These are phyloP conservation scores for Pezizomycotina sp. DNA, from an alignment of 2,329 filamentous ascomycete species.

Conservation along the genomic window DNA sequence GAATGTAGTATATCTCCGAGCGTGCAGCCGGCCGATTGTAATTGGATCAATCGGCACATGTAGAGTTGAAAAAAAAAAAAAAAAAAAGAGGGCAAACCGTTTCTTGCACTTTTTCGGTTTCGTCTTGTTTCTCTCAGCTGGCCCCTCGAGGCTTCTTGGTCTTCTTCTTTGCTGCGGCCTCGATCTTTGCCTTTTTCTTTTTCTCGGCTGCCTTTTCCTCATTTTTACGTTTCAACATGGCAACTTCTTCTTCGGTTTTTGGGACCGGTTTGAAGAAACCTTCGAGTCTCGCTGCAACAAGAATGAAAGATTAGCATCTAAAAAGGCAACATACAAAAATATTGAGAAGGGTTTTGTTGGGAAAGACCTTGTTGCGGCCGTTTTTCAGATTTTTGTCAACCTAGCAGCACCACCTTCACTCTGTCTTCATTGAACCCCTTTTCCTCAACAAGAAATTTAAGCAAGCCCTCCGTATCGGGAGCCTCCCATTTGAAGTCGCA, in stretches of 20 bases:
- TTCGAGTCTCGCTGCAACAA: slow-evolving; percentile 53
- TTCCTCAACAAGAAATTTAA: slow-evolving; percentile 78
- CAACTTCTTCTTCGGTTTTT: slow-evolving; percentile 74
- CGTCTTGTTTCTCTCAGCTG: slow-evolving; percentile 26
- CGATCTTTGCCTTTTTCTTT: slow-evolving; percentile 88
- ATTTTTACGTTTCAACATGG: slow-evolving; percentile 74
- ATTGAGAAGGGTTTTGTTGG: neutral
- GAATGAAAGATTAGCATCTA: slow-evolving; percentile 6
- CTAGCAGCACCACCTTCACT: slow-evolving; percentile 59
- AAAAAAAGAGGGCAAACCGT: too few relatives aligned
- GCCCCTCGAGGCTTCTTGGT: slow-evolving; percentile 71
- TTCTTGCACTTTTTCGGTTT: too few relatives aligned
- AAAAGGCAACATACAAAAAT: neutral
- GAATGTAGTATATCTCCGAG: too few relatives aligned
- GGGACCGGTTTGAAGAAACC: slow-evolving; percentile 92
- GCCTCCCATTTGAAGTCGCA: slow-evolving; percentile 98
- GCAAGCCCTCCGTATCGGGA: slow-evolving; percentile 74
- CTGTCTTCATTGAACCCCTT: slow-evolving; percentile 96
- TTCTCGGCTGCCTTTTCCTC: slow-evolving; percentile 82
- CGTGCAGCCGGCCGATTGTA: too few relatives aligned
- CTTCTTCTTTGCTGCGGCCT: slow-evolving; percentile 89
- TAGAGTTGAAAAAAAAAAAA: too few relatives aligned
- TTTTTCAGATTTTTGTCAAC: slow-evolving; percentile 82
- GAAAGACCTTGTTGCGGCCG: slow-evolving; percentile 51
- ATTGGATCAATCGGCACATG: too few relatives aligned